Percentiles rank a stretch among this genome's conserved stretches.
phyloP scores from a whole-genome alignment of 1,139 yeast species.

The Hyphopichia khmerensis region DNA sequence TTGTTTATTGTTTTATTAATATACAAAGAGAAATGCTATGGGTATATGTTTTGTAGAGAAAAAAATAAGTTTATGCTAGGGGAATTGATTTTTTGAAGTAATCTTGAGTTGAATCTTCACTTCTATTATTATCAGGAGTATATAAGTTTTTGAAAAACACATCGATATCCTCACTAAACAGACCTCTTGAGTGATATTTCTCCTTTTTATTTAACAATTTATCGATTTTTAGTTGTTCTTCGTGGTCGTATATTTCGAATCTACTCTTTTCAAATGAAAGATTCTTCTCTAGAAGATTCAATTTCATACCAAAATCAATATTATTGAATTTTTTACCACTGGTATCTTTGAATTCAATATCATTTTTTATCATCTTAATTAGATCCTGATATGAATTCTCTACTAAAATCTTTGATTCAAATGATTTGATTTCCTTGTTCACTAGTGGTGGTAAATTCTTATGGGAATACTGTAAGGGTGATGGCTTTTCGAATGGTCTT shows the following conservation, averaged over 20 bases:
- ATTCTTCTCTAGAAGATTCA: constrained; percentile 23
- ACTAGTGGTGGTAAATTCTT: constrained; percentile 6
- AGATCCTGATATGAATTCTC: constrained; percentile 17
- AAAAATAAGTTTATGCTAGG: constrained; percentile 4
- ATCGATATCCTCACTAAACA: constrained; percentile 24
- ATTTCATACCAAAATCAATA: constrained; percentile 3
- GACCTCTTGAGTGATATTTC: constrained; percentile 1
- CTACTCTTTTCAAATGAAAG: constrained; percentile 17
- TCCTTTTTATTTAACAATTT: background rate
- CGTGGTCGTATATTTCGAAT: constrained; percentile 15
- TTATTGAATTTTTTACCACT: background rate
- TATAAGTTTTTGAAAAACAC: constrained; percentile 14
- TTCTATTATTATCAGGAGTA: background rate
- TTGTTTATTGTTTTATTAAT: background rate
- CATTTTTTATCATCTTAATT: constrained; percentile 16
- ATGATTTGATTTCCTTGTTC: constrained; percentile 7
- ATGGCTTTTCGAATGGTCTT: background rate
- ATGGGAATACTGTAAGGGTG: background rate
- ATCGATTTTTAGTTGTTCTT: constrained; percentile 1
- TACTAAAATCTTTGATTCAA: constrained; percentile 16
- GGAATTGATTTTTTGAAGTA: constrained; percentile 6
- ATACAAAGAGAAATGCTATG: background rate
- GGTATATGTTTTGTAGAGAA: background rate
- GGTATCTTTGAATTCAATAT: constrained; percentile 11
- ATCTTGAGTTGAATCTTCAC: background rate